phyloP scores from a whole-genome alignment of 768 basidiomycete genomes.

The Termitomyces sp. region DNA sequence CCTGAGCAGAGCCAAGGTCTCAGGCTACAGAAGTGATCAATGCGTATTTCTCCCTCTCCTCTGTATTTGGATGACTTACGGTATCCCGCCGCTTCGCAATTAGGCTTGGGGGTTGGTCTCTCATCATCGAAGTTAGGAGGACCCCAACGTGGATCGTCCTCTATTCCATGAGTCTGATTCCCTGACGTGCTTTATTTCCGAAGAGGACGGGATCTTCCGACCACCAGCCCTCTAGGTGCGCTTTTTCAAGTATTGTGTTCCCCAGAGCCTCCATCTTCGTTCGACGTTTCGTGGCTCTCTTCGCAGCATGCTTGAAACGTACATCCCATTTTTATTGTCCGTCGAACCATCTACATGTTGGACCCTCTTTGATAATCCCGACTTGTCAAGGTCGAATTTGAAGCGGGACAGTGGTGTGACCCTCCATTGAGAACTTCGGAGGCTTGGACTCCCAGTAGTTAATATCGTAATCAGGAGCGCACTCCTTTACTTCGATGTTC shows the following conservation, averaged over 20 bases:
- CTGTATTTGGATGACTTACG: not conserved
- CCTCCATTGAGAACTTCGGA: not conserved
- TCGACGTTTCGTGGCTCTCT: constrained; percentile 37
- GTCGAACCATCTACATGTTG: constrained; percentile 57
- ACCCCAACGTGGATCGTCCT: constrained; percentile 27
- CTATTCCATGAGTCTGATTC: constrained; percentile 23
- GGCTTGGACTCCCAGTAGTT: not conserved
- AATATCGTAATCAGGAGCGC: not conserved
- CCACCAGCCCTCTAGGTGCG: constrained; percentile 32
- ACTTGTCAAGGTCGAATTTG: constrained; percentile 48
- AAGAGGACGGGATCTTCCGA: not conserved
- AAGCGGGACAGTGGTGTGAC: constrained; percentile 18
- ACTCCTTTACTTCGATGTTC: not conserved
- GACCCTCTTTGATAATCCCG: constrained; percentile 70
- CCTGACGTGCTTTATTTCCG: not conserved
- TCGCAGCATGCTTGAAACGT: constrained; percentile 35
- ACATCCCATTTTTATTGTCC: constrained; percentile 58
- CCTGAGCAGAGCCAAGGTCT: constrained; percentile 49
- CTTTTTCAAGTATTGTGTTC: constrained; percentile 34
- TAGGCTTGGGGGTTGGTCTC: constrained; percentile 59
- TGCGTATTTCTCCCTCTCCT: not conserved
- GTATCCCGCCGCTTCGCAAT: constrained; percentile 49
- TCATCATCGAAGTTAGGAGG: constrained; percentile 52
- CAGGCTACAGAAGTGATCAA: constrained; percentile 27
- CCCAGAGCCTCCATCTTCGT: constrained; percentile 40